phyloP scores from a whole-genome alignment of 2,329 filamentous ascomycete species.

The Sporothrix luriei region DNA sequence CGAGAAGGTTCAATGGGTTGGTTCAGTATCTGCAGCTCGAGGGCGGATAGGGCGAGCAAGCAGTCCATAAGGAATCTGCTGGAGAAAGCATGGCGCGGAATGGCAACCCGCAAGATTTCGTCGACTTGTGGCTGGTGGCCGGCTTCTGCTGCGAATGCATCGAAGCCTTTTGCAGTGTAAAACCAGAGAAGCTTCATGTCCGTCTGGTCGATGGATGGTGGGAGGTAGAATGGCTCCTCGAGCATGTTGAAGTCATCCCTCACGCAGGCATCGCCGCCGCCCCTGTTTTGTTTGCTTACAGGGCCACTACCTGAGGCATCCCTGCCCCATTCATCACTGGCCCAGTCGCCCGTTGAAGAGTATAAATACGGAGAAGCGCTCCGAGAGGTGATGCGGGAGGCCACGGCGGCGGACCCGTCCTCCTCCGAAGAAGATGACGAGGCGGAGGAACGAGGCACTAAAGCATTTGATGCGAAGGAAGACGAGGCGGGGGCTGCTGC shows the following conservation, averaged over 20 bases:
- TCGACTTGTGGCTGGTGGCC: slow-evolving; percentile 45
- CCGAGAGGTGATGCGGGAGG: not conserved
- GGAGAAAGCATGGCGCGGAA: slow-evolving; percentile 55
- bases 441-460: not conserved
- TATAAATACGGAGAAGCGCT: not conserved
- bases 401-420: not conserved
- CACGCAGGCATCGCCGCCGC: slow-evolving; percentile 19
- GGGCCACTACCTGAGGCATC: not conserved
- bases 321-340: not conserved
- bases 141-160: slow-evolving; percentile 50
- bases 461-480: not conserved
- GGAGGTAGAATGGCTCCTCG: slow-evolving; percentile 45
- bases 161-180: slow-evolving; percentile 52
- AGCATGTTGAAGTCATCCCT: slow-evolving; percentile 39
- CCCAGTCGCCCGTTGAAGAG: not conserved
- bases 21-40: slow-evolving; percentile 51
- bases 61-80: slow-evolving; percentile 59
- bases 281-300: not conserved
- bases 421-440: slow-evolving; percentile 28
- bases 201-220: slow-evolving; percentile 43
- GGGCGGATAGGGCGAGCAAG: slow-evolving; percentile 55
- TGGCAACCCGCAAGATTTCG: slow-evolving; percentile 50
- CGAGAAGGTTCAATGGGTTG: slow-evolving; percentile 46
- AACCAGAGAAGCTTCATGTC: slow-evolving; percentile 62
- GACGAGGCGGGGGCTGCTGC: not conserved